Evolutionary conservation across 345 rosid genomes (phyloP), one percentile per base, ranked within the genome.

Genomic region (Eucalyptus dawsonii): DNA sequence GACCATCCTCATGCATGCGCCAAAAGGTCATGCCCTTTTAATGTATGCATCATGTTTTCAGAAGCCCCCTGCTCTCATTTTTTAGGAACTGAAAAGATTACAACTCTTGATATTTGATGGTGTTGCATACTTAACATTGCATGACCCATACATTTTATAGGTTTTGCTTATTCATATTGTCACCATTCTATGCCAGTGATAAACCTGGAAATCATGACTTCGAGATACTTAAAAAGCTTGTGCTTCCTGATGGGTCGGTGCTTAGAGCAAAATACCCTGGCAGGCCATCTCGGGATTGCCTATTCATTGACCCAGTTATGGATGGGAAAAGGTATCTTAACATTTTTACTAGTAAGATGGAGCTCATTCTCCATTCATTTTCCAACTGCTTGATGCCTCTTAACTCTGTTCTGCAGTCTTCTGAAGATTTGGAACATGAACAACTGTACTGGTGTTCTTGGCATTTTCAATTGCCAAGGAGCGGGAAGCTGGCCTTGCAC

Each of bases 381-480:
- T 80, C n/a, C 80, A 65, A 3, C 31, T 9, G 9, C 24, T 44
- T 76, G 47, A 37, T 85, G 65, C 60, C 53, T 72, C 42, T 14
- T 44, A 40, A 54, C 13, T 42, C 80, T 67, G 10, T 86, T 53
- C 6, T 42, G 62, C 50, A 95, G 96, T 85, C 95, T 94, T 86
- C 93, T 93, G 56, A 93, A 95, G 92, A 92, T 94, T 14, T 95
- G 95, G 96, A 95, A 95, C 80, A 65, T 95, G 92, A 95, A 94
- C 92, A 88, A 93, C 81, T 93, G 94, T 47, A 91, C 92, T 15
- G 94, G 95, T 86, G 94, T 94, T 53, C 65, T 95, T 34, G 96
- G 95, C 14, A 90, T 93, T 54, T 93, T 95, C 92, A 95, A 94
- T 88, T 94, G 95, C 92, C 96, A 93, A 91, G 95, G 96, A 91